Conservation (phyloP, 495 filamentous ascomycete species). For the Aspergillus leporis region DNA sequence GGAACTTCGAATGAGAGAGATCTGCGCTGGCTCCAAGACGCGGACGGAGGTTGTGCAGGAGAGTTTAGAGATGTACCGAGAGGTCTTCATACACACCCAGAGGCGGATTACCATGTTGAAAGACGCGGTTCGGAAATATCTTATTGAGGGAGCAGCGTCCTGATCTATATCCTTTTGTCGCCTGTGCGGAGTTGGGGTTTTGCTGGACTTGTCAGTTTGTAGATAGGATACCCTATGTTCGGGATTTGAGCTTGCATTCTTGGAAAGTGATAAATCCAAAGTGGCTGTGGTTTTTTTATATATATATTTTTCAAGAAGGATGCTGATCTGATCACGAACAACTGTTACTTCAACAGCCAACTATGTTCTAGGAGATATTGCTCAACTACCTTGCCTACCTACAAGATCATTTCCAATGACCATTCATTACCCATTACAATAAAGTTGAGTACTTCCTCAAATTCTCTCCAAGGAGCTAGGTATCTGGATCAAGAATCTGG, state of each 20-base stretch:
- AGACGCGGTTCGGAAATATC: constrained; percentile 51
- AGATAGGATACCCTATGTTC: constrained; percentile 5
- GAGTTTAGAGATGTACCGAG: constrained; percentile 79
- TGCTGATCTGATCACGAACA: too few relatives aligned
- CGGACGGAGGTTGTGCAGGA: constrained; percentile 72
- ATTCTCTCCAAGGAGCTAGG: too few relatives aligned
- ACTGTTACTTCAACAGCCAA: too few relatives aligned
- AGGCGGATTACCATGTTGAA: constrained; percentile 76
- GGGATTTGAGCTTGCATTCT: background rate
- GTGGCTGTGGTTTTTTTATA: too few relatives aligned
- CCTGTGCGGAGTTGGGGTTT: constrained; percentile 7
- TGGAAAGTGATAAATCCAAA: background rate
- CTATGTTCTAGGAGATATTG: too few relatives aligned
- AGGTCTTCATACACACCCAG: constrained; percentile 76
- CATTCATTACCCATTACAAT: too few relatives aligned
- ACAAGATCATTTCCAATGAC: too few relatives aligned
- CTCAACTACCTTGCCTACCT: too few relatives aligned
- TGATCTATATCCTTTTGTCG: constrained; percentile 5
- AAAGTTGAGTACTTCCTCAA: too few relatives aligned
- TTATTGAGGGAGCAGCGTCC: constrained; percentile 34
- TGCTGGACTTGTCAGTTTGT: background rate
- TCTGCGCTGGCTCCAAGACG: constrained; percentile 82
- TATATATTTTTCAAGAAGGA: too few relatives aligned
- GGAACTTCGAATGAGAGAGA: constrained; percentile 91
- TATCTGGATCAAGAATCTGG: too few relatives aligned